These are phyloP conservation scores for Daldinia grandis DNA, from an alignment of 495 filamentous ascomycete genomes.

Conservation along the genomic window DNA sequence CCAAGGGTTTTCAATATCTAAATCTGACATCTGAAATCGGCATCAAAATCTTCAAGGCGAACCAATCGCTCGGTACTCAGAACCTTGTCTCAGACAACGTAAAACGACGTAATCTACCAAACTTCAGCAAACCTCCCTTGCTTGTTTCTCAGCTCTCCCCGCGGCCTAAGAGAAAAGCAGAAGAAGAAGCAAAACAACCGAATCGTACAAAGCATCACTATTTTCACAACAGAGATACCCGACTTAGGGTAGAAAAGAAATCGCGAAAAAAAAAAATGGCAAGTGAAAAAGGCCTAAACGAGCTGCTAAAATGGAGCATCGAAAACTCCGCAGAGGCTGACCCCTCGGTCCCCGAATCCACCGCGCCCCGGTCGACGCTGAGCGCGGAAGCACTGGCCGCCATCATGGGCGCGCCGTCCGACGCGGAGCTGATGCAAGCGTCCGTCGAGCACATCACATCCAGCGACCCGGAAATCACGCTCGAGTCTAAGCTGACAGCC, in stretches of 20 bases:
- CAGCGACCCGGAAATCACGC: constrained; percentile 63
- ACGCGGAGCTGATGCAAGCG: constrained; percentile 88
- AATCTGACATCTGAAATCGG: background rate
- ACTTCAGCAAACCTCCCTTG: constrained; percentile 11
- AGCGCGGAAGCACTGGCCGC: constrained; percentile 71
- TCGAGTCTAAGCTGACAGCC: constrained; percentile 83
- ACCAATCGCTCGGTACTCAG: constrained; percentile 10
- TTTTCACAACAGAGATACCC: background rate
- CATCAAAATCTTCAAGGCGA: background rate
- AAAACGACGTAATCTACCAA: constrained; percentile 36
- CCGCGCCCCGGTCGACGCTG: constrained; percentile 54
- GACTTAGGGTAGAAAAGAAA: constrained; percentile 3
- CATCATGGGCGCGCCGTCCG: constrained; percentile 80
- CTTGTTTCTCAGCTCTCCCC: background rate
- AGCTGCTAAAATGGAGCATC: constrained; percentile 94
- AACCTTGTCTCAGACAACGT: constrained; percentile 17
- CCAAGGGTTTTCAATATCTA: background rate
- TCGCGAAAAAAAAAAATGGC: constrained; percentile 42
- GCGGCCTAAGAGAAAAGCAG: background rate
- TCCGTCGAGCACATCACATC: constrained; percentile 77
- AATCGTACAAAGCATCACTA: background rate
- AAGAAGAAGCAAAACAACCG: constrained; percentile 1
- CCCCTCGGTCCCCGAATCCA: constrained; percentile 49
- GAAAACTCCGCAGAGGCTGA: constrained; percentile 70
- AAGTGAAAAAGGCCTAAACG: constrained; percentile 58